These are phyloP conservation scores for Collybia sordida DNA, from an alignment of 768 basidiomycete genomes.

Conservation along the genomic window DNA sequence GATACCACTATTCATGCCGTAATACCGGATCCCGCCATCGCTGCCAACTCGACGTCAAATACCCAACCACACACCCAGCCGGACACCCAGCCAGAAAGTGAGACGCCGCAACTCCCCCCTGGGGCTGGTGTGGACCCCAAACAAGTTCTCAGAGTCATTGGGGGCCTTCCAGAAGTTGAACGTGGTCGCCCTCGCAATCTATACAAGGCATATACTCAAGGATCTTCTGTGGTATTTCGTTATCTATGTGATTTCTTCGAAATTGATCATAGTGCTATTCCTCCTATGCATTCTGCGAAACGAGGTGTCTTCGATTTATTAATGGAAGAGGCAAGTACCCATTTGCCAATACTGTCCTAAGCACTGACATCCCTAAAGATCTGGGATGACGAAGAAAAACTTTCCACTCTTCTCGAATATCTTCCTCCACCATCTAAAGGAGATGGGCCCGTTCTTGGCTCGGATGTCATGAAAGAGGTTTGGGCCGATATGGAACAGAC, in stretches of 20 bases:
- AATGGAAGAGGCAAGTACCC: neutral
- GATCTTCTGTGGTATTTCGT: constrained; percentile 3
- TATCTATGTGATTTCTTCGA: constrained; percentile 10
- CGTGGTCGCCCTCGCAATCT: neutral
- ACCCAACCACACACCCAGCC: no score
- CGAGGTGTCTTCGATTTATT: constrained; percentile 7
- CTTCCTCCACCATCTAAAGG: neutral
- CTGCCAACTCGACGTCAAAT: no score
- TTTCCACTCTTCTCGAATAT: neutral
- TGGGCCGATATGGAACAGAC: constrained; percentile 29
- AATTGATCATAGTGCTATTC: constrained; percentile 6
- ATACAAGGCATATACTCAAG: constrained; percentile 10
- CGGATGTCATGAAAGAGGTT: constrained; percentile 23
- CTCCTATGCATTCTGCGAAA: constrained; percentile 2
- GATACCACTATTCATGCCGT: neutral
- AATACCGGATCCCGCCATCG: constrained; percentile 3
- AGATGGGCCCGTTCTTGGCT: constrained; percentile 20
- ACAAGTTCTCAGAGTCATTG: no score
- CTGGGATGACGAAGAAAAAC: neutral
- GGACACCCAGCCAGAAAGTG: no score
- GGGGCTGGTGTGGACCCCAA: no score
- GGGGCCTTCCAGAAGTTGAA: neutral
- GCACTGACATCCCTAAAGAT: neutral
- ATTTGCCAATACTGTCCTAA: neutral
- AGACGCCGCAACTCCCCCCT: no score